Percentiles rank a stretch among this genome's conserved stretches.
Evolutionary conservation across 371 early-diverging fungal genomes (phyloP).

Genomic region (Mucor velutinosus): DNA sequence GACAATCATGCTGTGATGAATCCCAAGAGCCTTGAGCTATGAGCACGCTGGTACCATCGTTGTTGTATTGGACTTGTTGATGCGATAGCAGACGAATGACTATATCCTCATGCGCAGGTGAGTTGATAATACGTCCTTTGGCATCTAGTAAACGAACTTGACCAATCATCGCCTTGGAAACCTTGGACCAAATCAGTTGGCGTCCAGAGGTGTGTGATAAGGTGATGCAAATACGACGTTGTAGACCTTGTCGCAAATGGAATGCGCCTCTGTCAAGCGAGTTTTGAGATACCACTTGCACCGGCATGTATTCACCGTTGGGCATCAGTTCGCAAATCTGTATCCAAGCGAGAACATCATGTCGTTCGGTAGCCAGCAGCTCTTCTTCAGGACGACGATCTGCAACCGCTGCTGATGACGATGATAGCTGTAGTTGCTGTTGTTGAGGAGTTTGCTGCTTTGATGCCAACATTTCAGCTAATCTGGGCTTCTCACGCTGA

Average conservation of each 20-base stretch:
- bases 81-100: conserved; percentile 40
- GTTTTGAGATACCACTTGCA: conserved; percentile 62
- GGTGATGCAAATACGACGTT: conserved; percentile 72
- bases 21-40: conserved; percentile 82
- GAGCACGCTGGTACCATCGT: conserved; percentile 68
- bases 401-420: neutral
- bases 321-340: conserved; percentile 71
- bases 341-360: conserved; percentile 72
- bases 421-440: neutral
- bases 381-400: conserved; percentile 61
- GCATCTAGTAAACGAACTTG: conserved; percentile 65
- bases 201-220: conserved; percentile 76
- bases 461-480: conserved; percentile 19
- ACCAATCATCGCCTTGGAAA: conserved; percentile 66
- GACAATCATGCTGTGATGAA: conserved; percentile 77
- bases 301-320: conserved; percentile 74
- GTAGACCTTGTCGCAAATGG: conserved; percentile 81
- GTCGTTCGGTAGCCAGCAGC: conserved; percentile 63
- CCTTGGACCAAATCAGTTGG: conserved; percentile 62
- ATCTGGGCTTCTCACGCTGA: conserved; percentile 43
- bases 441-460: neutral
- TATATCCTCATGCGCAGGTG: conserved; percentile 56
- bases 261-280: conserved; percentile 66
- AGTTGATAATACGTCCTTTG: conserved; percentile 62
- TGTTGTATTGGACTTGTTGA: conserved; percentile 52